phyloP scores from a whole-genome alignment of 2,329 filamentous ascomycete genomes.

The Immersiporthe knoxdaviesiana region DNA sequence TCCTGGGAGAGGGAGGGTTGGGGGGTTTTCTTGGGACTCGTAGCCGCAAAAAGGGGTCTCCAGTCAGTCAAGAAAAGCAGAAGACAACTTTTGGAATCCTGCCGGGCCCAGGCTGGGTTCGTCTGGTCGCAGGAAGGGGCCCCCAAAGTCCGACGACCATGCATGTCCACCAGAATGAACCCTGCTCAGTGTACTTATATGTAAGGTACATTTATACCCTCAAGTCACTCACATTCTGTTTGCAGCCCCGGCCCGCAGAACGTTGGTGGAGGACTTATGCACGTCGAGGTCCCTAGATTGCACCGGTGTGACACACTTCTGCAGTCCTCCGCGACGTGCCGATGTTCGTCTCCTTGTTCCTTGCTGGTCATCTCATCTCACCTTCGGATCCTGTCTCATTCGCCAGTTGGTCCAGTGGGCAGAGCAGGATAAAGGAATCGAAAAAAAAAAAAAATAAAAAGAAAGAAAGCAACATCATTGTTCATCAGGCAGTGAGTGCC shows the following conservation, averaged over 20 bases:
- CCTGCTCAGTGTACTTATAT: neutral
- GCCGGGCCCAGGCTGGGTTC: neutral
- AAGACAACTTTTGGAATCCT: neutral
- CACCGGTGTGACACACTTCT: constrained; percentile 12
- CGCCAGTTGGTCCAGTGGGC: neutral
- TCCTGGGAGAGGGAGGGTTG: neutral
- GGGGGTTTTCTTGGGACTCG: neutral
- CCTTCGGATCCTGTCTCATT: neutral
- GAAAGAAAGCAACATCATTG: neutral
- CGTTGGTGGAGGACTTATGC: constrained; percentile 3
- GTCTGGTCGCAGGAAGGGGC: neutral
- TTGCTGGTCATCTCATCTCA: constrained; percentile 1
- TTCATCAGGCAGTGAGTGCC: neutral
- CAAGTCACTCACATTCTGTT: neutral
- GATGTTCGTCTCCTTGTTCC: neutral
- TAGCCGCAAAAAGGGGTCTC: neutral
- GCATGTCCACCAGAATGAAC: too few species aligned
- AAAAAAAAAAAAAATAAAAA: too few species aligned
- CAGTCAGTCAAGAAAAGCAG: neutral
- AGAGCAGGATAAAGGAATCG: too few species aligned
- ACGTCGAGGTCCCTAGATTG: constrained; percentile 6
- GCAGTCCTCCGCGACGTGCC: constrained; percentile 9
- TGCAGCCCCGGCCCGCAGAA: neutral
- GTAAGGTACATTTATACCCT: neutral
- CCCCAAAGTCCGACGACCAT: too few species aligned